Evolutionary conservation across 164 flowering plant species (phyloP).

Genomic region (Litsea cubeba): DNA sequence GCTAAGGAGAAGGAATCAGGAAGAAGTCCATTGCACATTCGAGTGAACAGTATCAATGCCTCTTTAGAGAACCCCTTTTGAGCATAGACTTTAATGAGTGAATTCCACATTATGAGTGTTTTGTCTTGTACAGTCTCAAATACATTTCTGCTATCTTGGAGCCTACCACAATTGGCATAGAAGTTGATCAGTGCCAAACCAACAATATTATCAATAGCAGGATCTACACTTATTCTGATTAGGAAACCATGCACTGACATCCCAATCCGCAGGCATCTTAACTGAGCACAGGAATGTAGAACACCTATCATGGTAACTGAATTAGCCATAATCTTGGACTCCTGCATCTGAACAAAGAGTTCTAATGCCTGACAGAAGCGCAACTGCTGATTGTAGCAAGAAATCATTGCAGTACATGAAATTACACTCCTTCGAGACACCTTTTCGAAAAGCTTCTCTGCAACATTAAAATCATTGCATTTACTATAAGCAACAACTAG

Average conservation of each 20-base stretch:
- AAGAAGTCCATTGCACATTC: constrained; percentile 34
- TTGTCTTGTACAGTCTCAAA: constrained; percentile 31
- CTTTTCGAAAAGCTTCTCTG: constrained; percentile 41
- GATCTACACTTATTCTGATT: constrained; percentile 37
- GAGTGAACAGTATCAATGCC: constrained; percentile 39
- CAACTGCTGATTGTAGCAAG: constrained; percentile 51
- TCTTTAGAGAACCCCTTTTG: constrained; percentile 41
- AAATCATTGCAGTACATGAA: constrained; percentile 66
- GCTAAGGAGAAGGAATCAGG: constrained; percentile 65
- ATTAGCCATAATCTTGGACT: constrained; percentile 36
- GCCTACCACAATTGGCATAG: constrained; percentile 45
- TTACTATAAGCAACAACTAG: constrained; percentile 60
- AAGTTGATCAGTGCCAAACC: constrained; percentile 49
- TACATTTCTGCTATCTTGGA: constrained; percentile 27
- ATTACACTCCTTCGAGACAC: constrained; percentile 16
- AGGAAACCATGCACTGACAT: constrained; percentile 59
- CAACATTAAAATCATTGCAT: constrained; percentile 45
- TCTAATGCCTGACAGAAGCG: constrained; percentile 39
- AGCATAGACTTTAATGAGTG: constrained; percentile 47
- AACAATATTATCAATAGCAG: constrained; percentile 26
- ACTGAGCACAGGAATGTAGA: constrained; percentile 49
- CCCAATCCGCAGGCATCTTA: constrained; percentile 48
- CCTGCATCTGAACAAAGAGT: constrained; percentile 39
- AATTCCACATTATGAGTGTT: constrained; percentile 60
- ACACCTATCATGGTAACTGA: constrained; percentile 47